Base-by-base conservation (phyloP, 306 rosid species). In the Hippophae tibetana region DNA sequence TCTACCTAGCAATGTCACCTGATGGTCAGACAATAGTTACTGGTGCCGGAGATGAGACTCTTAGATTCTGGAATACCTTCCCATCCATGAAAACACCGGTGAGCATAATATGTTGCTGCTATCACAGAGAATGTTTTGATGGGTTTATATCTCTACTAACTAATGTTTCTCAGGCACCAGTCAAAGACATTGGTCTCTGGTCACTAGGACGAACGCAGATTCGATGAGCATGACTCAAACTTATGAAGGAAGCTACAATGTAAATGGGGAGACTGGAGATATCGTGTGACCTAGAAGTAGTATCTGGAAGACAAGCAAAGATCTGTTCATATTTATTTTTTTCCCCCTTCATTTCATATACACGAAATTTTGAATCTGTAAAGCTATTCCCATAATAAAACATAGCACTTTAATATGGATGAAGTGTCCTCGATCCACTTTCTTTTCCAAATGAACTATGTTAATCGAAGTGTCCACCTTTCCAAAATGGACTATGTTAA, bases 31-130 rank as follows among this genome's bases (percentile, higher is more conserved):
- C 95, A 42, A 86, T 92, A 62, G 96, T 92, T 13, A 92, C 99
- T 8, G 99, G 99, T 54, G 99, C 99, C 0, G 99, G 99, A n/a
- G 99, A 92, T 52, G 99, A 92, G 62, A 92, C 99, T 11, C 85
- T 92, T 10, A 55, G 97, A 65, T 92, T 92, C 67, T 92, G 97
- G 99, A 92, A 86, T 58, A 69, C 88, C 60, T 92, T 92, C 65
- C 99, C 99, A 48, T 92, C 99, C 6, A 47, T 83, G 74, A 92
- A 88, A 84, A 52, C 96, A 56, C 84, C 82, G 56, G 99, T 88
- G 80, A 83, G 89, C 67, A 61, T 62, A 63, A 31, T 31, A 31
- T 31, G 38, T 4, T 31, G 38, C 38, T 31, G 3, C 38, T 31
- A 31, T 31, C 38, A 31, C 38, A 31, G 38, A 18, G 38, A 4